Evolutionary conservation across 495 filamentous ascomycete genomes (phyloP).

Genomic region (Neohortaea acidophila): DNA sequence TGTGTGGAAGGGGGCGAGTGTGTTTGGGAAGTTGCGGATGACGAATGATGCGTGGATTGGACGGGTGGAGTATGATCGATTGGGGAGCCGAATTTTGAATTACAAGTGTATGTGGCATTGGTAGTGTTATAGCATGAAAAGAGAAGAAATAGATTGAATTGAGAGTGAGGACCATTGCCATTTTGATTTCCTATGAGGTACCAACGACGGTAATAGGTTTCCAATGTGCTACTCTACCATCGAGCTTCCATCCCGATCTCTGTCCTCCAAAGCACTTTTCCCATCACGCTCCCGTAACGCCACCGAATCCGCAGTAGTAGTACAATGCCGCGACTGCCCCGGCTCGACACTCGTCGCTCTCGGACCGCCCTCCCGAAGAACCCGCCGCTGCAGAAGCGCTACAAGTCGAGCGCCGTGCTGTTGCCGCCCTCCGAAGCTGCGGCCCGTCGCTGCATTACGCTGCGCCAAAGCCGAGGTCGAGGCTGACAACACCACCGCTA

Average conservation of each 20-base stretch:
- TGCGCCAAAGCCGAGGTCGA: constrained; percentile 16
- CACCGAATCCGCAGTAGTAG: background rate
- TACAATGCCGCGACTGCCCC: background rate
- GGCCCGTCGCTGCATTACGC: constrained; percentile 19
- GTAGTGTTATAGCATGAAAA: too few species aligned
- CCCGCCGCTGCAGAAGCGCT: constrained; percentile 12
- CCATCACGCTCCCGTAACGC: constrained; percentile 3
- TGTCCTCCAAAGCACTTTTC: background rate
- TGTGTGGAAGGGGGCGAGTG: constrained; percentile 92
- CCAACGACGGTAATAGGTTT: too few species aligned
- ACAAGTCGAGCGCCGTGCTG: constrained; percentile 17
- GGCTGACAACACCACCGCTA: constrained; percentile 10
- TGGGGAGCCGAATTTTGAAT: constrained; percentile 62
- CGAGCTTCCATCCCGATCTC: background rate
- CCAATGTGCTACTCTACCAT: too few species aligned
- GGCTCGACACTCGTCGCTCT: constrained; percentile 3
- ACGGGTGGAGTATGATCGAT: constrained; percentile 69
- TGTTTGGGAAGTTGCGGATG: constrained; percentile 76
- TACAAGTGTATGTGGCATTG: constrained; percentile 83
- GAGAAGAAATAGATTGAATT: too few species aligned
- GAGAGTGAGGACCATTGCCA: too few species aligned
- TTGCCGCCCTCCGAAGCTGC: constrained; percentile 2
- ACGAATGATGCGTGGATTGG: constrained; percentile 94
- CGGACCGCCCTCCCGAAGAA: background rate
- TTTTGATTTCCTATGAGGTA: too few species aligned